Percentiles rank a stretch among this genome's conserved stretches.
These are phyloP conservation scores for Aspergillus brasiliensis DNA, from an alignment of 2,329 filamentous ascomycete genomes.

Conservation along the genomic window DNA sequence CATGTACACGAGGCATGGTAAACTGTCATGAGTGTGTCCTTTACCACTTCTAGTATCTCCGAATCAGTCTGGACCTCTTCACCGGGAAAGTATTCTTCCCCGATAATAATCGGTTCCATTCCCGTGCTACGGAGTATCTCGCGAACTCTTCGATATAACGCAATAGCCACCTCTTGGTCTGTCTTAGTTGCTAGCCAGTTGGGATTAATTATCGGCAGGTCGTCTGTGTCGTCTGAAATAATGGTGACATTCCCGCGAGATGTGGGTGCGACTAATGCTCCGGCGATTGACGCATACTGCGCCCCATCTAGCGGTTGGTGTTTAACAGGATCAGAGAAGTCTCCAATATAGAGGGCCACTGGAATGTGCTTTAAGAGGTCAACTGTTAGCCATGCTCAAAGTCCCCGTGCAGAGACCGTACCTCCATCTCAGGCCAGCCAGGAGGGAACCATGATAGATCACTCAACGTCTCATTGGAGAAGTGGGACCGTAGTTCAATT, in stretches of 20 bases:
- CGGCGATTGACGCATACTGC: conserved; percentile 33
- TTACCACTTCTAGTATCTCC: conserved; percentile 44
- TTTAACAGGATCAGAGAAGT: conserved; percentile 27
- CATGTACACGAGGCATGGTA: conserved; percentile 36
- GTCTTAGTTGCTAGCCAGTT: conserved; percentile 49
- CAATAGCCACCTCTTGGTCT: conserved; percentile 50
- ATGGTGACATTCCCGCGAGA: conserved; percentile 53
- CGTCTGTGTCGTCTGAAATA: conserved; percentile 27
- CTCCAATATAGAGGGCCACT: conserved; percentile 30
- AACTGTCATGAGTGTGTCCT: conserved; percentile 32
- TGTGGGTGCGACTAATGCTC: conserved; percentile 35
- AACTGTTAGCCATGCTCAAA: no score
- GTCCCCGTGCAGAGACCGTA: not conserved
- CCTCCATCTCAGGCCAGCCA: conserved; percentile 45
- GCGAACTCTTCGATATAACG: conserved; percentile 47
- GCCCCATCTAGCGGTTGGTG: conserved; percentile 25
- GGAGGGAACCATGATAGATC: conserved; percentile 32
- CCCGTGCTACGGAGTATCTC: conserved; percentile 35
- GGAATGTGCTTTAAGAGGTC: conserved; percentile 27
- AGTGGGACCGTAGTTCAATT: conserved; percentile 14
- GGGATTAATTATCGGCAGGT: conserved; percentile 49
- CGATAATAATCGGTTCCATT: conserved; percentile 34
- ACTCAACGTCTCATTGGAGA: conserved; percentile 21
- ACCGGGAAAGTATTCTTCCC: conserved; percentile 44
- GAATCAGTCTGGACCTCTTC: conserved; percentile 42